Evolutionary conservation across 345 rosid species (phyloP).

Genomic region (Eucalyptus polybractea): DNA sequence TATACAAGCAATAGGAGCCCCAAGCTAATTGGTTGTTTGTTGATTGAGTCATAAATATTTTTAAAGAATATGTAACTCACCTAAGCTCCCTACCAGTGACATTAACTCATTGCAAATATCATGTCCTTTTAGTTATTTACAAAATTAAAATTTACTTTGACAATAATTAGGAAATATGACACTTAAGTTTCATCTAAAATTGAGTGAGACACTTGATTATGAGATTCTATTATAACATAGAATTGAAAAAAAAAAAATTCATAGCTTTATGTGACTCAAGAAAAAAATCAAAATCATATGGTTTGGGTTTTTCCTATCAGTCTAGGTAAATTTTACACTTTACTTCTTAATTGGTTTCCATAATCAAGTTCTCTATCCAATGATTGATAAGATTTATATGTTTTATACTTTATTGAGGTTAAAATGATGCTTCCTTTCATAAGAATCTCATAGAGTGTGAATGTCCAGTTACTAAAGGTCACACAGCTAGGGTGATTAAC

Average conservation of each 20-base stretch:
- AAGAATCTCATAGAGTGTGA: neutral
- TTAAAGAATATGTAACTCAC: neutral
- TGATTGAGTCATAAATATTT: no score
- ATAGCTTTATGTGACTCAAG: neutral
- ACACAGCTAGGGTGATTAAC: neutral
- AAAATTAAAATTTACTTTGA: neutral
- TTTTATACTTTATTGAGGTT: neutral
- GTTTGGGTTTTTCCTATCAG: neutral
- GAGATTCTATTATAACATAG: neutral
- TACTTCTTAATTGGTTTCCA: neutral
- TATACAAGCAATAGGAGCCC: neutral
- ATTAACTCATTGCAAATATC: neutral
- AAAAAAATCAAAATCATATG: neutral
- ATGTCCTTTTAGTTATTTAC: neutral
- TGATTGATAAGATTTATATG: neutral
- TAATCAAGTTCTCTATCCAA: neutral
- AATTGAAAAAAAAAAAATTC: neutral
- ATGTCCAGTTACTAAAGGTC: neutral
- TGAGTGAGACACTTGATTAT: neutral
- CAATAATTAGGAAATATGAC: neutral
- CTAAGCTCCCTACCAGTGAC: neutral
- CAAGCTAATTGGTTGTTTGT: no score
- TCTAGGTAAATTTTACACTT: neutral
- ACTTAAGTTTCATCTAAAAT: neutral
- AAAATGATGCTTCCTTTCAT: neutral